Conservation (phyloP, 1,284 basidiomycete genomes). For the Ustilago cynodontis region DNA sequence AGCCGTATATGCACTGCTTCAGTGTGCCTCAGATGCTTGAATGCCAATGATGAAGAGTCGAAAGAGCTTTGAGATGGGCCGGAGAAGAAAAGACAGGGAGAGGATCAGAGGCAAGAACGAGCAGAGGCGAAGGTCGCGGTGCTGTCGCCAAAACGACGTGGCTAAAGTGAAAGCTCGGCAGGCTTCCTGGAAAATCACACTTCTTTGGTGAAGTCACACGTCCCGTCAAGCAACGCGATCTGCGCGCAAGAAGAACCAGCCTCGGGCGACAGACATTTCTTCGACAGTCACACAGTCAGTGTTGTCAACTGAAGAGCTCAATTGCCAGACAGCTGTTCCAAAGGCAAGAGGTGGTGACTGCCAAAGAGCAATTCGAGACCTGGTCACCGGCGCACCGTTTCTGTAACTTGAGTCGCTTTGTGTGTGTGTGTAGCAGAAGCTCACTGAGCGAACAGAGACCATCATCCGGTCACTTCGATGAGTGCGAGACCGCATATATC, state of each 20-base stretch:
- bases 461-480: not conserved
- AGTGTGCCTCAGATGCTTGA: not conserved
- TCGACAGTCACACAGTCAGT: not conserved
- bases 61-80: not conserved
- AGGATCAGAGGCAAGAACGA: not conserved
- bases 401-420: no score
- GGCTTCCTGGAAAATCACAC: constrained; percentile 12
- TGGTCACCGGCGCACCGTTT: no score
- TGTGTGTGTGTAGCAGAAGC: not conserved
- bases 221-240: constrained; percentile 11
- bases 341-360: not conserved
- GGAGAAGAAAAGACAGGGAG: not conserved
- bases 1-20: not conserved
- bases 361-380: not conserved
- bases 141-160: constrained; percentile 34
- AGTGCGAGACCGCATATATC: not conserved
- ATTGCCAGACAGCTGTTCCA: not conserved
- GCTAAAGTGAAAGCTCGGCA: constrained; percentile 7
- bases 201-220: constrained; percentile 8
- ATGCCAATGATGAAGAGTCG: not conserved
- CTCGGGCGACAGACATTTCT: not conserved
- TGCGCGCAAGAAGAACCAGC: constrained; percentile 9
- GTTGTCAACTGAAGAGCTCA: not conserved
- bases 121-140: not conserved
- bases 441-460: not conserved